These are phyloP conservation scores for Phlyctochytrium arcticum DNA, from an alignment of 192 early-diverging fungal genomes.

Conservation along the genomic window DNA sequence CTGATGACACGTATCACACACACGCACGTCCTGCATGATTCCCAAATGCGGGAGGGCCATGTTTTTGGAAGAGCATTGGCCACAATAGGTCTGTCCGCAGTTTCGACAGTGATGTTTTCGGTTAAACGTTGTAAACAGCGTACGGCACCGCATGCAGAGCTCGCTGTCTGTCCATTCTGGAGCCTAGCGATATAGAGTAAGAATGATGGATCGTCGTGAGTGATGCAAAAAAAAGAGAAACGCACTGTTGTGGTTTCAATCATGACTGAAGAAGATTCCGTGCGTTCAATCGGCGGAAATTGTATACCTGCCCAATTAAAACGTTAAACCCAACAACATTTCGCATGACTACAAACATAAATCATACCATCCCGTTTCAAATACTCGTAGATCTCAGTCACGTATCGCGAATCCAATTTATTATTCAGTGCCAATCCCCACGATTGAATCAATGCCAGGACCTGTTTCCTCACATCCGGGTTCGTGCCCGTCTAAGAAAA, in stretches of 20 bases:
- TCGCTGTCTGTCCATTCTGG: slow-evolving; percentile 96
- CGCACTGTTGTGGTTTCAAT: slow-evolving; percentile 83
- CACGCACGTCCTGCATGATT: slow-evolving; percentile 84
- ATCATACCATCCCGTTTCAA: slow-evolving; percentile 69
- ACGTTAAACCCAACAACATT: slow-evolving; percentile 2
- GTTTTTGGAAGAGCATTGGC: slow-evolving; percentile 86
- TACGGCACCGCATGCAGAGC: slow-evolving; percentile 91
- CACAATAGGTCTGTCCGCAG: slow-evolving; percentile 92
- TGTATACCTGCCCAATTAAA: slow-evolving; percentile 44
- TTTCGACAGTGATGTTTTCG: slow-evolving; percentile 98
- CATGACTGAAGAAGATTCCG: slow-evolving; percentile 56
- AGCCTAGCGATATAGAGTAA: slow-evolving; percentile 48
- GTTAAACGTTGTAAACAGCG: slow-evolving; percentile 88
- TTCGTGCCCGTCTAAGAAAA: slow-evolving; percentile 48
- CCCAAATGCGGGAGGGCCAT: slow-evolving; percentile 81
- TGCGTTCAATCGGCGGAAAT: slow-evolving; percentile 68
- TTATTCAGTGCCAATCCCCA: slow-evolving; percentile 83
- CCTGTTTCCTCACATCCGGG: slow-evolving; percentile 70
- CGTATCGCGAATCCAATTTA: slow-evolving; percentile 75
- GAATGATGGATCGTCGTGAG: neutral
- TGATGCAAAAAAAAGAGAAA: too few relatives aligned
- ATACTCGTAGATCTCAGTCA: slow-evolving; percentile 72
- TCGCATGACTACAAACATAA: neutral
- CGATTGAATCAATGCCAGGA: slow-evolving; percentile 76
- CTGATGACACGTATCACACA: slow-evolving; percentile 89